Evolutionary conservation across 306 rosid species (phyloP).

Genomic region (Pueraria montana): DNA sequence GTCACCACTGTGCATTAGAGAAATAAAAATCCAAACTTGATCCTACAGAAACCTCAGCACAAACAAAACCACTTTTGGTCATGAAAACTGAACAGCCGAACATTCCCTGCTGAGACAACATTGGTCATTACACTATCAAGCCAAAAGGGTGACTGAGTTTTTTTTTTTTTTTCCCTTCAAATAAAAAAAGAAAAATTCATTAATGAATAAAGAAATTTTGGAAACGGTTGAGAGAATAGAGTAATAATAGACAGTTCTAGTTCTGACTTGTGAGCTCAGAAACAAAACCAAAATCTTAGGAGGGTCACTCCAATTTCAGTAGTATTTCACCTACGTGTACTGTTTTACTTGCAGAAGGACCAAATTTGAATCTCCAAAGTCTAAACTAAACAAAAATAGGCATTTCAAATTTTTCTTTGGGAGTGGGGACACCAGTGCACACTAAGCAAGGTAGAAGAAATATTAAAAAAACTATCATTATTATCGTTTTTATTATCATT

Average conservation of each 20-base stretch:
- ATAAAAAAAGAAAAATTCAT: not conserved
- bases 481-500: not conserved
- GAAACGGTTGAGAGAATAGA: not conserved
- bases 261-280: slow-evolving; percentile 1
- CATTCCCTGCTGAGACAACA: slow-evolving; percentile 19
- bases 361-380: slow-evolving; percentile 19
- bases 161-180: not conserved
- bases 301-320: not conserved
- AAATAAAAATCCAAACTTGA: not conserved
- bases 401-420: slow-evolving; percentile 21
- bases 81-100: not conserved
- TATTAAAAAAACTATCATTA: not conserved
- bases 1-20: slow-evolving; percentile 20
- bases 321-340: not conserved
- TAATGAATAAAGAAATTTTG: not conserved
- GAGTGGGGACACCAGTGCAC: slow-evolving; percentile 25
- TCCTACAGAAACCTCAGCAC: slow-evolving; percentile 13
- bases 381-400: not conserved
- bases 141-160: slow-evolving; percentile 7
- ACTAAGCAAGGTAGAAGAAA: slow-evolving; percentile 22
- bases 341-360: not conserved
- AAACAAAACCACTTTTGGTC: not conserved
- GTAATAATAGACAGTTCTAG: not conserved
- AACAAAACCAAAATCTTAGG: not conserved
- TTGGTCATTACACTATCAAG: not conserved